Base-by-base conservation (phyloP, 169 alveolate genomes). In the Cryptosporidium canis region DNA sequence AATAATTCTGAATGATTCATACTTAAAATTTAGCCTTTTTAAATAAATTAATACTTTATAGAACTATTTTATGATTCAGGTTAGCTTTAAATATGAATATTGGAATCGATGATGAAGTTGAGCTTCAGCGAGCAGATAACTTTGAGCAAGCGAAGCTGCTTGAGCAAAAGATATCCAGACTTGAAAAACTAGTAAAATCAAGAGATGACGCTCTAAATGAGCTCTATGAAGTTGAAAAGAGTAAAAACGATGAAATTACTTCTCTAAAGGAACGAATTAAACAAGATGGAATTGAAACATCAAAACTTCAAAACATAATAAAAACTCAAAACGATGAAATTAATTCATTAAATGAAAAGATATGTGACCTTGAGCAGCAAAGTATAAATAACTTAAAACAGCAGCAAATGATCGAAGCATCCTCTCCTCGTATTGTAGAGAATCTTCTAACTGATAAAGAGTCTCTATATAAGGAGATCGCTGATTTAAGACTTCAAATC, bases 381-480 rank as follows among this genome's bases (percentile, higher is more conserved):
- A 77, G 12, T 58, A 58, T 41, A 14, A 77, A 39, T 12, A 58
- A 39, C 18, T 16, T 58, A 31, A 77, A 61, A 4, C 72, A 58
- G 37, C 56, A 77, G 39, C 63, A 41, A 58, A 55, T 35, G 14
- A 47, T 47, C 5, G 53, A 41, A 53, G 58, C 45, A 8, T 27
- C 66, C 31, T 77, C 87, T 1, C 87, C 87, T 24, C 61, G 61
- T 24, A 77, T 37, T 41, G 87, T 77, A n/a, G 87, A 77, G 55
- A 21, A 56, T 29, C 39, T 77, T 6, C 64, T 77, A 27, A 77
- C 87, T 8, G 64, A 56, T 35, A 55, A 77, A 27, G 87, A 77
- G 64, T 77, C 87, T 2, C 33, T 77, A 37, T 77, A 77, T 77
- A 55, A 77, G 58, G 87, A 77, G 58, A 77, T 77, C n/a, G 87